Percentiles rank a stretch among this genome's conserved stretches.
Conservation (phyloP, 2,329 filamentous ascomycete genomes). For the Diatrype stigma region DNA sequence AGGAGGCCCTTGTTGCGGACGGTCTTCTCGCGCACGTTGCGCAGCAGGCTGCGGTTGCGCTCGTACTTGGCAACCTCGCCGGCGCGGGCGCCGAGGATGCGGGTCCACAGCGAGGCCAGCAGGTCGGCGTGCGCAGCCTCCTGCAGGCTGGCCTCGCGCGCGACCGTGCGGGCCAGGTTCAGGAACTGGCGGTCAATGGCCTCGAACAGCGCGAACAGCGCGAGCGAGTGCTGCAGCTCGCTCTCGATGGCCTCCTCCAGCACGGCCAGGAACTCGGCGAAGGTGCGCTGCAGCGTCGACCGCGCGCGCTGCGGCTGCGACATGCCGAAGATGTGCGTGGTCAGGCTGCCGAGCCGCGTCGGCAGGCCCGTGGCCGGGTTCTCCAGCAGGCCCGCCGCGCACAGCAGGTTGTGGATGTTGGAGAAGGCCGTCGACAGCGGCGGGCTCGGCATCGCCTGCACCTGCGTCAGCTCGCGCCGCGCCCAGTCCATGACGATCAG, state of each 20-base stretch:
- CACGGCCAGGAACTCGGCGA: conserved; percentile 79
- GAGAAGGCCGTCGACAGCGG: conserved; percentile 70
- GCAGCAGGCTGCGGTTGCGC: conserved; percentile 77
- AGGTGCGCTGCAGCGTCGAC: conserved; percentile 77
- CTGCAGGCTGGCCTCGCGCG: conserved; percentile 76
- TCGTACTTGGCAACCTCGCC: conserved; percentile 82
- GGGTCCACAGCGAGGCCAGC: conserved; percentile 80
- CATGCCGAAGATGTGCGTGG: conserved; percentile 72
- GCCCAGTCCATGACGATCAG: conserved; percentile 97
- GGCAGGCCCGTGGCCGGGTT: conserved; percentile 48
- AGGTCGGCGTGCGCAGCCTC: conserved; percentile 77
- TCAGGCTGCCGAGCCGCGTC: conserved; percentile 64
- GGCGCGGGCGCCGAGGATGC: conserved; percentile 73
- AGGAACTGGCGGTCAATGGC: conserved; percentile 86
- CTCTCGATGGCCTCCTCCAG: conserved; percentile 85
- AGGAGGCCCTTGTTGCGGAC: conserved; percentile 83
- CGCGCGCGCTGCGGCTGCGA: conserved; percentile 78
- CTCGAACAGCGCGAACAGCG: conserved; percentile 86
- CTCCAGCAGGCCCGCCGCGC: conserved; percentile 58
- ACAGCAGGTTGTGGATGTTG: conserved; percentile 77
- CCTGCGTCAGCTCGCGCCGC: conserved; percentile 71
- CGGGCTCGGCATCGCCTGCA: conserved; percentile 58
- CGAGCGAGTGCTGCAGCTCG: conserved; percentile 75
- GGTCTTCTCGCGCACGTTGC: conserved; percentile 75
- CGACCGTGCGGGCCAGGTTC: conserved; percentile 79